phyloP scores from a whole-genome alignment of 352 stramenopile genomes.

The Globisporangium cylindrosporum region DNA sequence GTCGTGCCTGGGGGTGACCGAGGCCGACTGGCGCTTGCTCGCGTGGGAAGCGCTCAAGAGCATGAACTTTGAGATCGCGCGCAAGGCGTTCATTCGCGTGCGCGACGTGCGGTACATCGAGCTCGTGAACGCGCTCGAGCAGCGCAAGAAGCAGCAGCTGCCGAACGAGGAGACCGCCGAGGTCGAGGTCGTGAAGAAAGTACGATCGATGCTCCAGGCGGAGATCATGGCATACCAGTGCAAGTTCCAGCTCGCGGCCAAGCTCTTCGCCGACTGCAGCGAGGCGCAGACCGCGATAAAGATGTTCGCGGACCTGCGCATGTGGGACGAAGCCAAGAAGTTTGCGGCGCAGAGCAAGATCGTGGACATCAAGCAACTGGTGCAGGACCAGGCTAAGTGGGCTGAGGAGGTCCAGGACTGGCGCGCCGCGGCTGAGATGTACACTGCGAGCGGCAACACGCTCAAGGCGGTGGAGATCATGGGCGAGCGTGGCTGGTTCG shows the following conservation, averaged over 20 bases:
- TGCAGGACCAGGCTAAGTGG: conserved; percentile 90
- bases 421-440: conserved; percentile 90
- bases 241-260: conserved; percentile 89
- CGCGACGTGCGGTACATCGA: conserved; percentile 91
- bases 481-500: conserved; percentile 80
- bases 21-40: conserved; percentile 86
- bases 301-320: conserved; percentile 91
- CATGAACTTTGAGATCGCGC: conserved; percentile 79
- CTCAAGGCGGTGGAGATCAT: conserved; percentile 85
- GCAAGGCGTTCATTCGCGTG: conserved; percentile 89
- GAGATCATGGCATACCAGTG: conserved; percentile 93
- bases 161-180: conserved; percentile 27
- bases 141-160: conserved; percentile 64
- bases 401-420: conserved; percentile 92
- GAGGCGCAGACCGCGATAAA: conserved; percentile 89
- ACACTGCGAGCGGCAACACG: conserved; percentile 82
- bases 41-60: conserved; percentile 84
- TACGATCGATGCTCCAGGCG: conserved; percentile 71
- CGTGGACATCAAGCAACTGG: conserved; percentile 87
- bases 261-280: conserved; percentile 78
- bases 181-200: conserved; percentile 46
- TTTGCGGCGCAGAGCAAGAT: conserved; percentile 80
- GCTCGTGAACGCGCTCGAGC: conserved; percentile 84
- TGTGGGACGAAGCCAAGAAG: conserved; percentile 94
- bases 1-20: conserved; percentile 93